phyloP scores from a whole-genome alignment of 2,329 filamentous ascomycete species.

The Colletotrichum costaricense region DNA sequence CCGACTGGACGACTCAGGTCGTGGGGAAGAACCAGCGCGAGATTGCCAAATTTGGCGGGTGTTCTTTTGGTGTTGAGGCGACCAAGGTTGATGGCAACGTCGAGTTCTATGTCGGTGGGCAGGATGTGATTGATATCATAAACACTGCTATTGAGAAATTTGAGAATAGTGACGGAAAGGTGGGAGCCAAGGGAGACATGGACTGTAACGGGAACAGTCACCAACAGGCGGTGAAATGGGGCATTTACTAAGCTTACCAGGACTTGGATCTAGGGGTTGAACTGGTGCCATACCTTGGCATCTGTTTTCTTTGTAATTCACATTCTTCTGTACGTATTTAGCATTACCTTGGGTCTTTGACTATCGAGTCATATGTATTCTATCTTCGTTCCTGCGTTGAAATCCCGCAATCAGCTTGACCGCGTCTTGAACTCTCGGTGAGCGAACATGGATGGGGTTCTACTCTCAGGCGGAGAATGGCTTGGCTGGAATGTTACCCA shows the following conservation, averaged over 20 bases:
- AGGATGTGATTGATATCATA: conserved; percentile 43
- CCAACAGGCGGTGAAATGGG: conserved; percentile 11
- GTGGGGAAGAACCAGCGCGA: conserved; percentile 38
- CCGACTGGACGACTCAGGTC: conserved; percentile 32
- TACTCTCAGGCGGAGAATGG: not conserved
- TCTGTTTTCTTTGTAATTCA: not conserved
- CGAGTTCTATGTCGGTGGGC: conserved; percentile 46
- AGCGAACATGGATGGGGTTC: not conserved
- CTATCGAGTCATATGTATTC: not conserved
- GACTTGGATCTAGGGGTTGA: not conserved
- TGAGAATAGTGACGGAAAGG: conserved; percentile 41
- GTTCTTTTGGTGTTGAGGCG: conserved; percentile 45
- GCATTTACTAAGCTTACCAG: conserved; percentile 10
- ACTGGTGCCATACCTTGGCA: not conserved
- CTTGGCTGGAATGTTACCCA: not conserved
- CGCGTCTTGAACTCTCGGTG: not conserved
- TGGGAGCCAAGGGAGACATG: conserved; percentile 49
- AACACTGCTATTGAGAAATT: conserved; percentile 43
- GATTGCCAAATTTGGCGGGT: conserved; percentile 42
- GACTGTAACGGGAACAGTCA: conserved; percentile 40
- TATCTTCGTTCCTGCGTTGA: not conserved
- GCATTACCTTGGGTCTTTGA: not conserved
- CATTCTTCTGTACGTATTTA: not conserved
- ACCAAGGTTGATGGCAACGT: conserved; percentile 39
- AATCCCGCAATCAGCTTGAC: not conserved